Conservation (phyloP, 768 basidiomycete genomes). For the Leccinellum rugosiceps region DNA sequence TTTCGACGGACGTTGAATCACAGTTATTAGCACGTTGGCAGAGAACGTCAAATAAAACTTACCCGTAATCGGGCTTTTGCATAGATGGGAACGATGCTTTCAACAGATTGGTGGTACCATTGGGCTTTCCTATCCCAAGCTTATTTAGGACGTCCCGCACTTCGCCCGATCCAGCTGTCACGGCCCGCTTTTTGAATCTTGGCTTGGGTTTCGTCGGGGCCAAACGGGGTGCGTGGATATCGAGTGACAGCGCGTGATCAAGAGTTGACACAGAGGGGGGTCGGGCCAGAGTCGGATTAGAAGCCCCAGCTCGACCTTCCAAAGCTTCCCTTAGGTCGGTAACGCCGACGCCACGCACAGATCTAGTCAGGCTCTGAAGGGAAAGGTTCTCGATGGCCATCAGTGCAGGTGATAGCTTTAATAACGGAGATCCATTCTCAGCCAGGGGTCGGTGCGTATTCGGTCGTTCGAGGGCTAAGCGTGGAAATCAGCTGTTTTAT, state of each 20-base stretch:
- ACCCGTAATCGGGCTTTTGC: constrained; percentile 45
- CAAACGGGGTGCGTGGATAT: constrained; percentile 38
- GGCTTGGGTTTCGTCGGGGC: constrained; percentile 53
- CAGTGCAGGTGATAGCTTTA: constrained; percentile 78
- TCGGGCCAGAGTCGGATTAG: constrained; percentile 66
- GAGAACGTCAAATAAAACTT: constrained; percentile 11
- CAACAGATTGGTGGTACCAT: constrained; percentile 54
- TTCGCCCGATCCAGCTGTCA: constrained; percentile 57
- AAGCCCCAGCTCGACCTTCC: constrained; percentile 81
- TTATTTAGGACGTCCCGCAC: constrained; percentile 79
- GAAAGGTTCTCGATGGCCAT: constrained; percentile 93
- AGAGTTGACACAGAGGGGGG: constrained; percentile 76
- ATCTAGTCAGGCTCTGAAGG: constrained; percentile 76
- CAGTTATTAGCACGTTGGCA: constrained; percentile 1
- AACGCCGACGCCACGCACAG: constrained; percentile 79
- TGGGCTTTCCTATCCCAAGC: constrained; percentile 76
- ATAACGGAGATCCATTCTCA: constrained; percentile 69
- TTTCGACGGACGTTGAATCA: not conserved
- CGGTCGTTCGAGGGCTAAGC: constrained; percentile 53
- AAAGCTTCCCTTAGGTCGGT: constrained; percentile 86
- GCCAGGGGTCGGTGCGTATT: constrained; percentile 57
- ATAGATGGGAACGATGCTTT: constrained; percentile 69
- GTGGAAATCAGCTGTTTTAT: constrained; percentile 6
- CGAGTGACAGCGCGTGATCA: constrained; percentile 58
- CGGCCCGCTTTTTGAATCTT: constrained; percentile 49